Base-by-base conservation (phyloP, 2,329 filamentous ascomycete genomes). In the Pyricularia sp. region DNA sequence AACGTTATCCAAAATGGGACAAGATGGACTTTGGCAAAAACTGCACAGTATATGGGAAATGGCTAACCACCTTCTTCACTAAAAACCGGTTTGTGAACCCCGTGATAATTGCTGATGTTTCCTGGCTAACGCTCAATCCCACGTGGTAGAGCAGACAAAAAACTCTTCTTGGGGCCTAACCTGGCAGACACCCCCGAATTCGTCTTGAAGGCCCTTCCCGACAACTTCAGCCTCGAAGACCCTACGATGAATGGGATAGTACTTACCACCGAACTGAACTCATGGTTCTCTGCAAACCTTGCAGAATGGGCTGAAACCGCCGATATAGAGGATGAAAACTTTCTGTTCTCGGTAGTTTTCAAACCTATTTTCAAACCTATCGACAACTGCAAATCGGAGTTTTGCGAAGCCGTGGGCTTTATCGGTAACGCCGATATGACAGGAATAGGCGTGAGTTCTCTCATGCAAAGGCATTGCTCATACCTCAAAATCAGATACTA, bases 351-450 rank as follows among this genome's bases (percentile, higher is more conserved):
- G n/a, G n/a, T n/a, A n/a, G n/a, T n/a, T n/a, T 61, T 20, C 50
- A 70, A 23, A 68, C 10, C 10, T 2, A 11, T 70, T 12, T 25
- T 72, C n/a, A 68, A 69, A 68, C 28, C 72, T 2, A 66, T 68
- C 0, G 58, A 69, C 4, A 4, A 26, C 1, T 71, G 73, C 42
- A 69, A 67, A 6, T 9, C 7, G 3, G 70, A 70, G 14, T 72
- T 70, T 28, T 74, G 73, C 69, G 71, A 70, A 66, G 73, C 73
- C 12, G 50, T 73, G 7, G 71, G 70, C 0, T 72, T 70, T 20
- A 71, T 70, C 6, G 71, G 70, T 31, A 73, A 74, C 58, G 66
- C 70, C 20, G 73, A 74, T 64, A n/a, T 74, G 42, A 66, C 71
- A 1, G 73, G 72, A 17, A 72, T 73, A 20, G 73, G 72, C 12